Percentiles rank a stretch among this genome's conserved stretches.
Conservation (phyloP, 768 basidiomycete species). For the Lenzites betulinus region DNA sequence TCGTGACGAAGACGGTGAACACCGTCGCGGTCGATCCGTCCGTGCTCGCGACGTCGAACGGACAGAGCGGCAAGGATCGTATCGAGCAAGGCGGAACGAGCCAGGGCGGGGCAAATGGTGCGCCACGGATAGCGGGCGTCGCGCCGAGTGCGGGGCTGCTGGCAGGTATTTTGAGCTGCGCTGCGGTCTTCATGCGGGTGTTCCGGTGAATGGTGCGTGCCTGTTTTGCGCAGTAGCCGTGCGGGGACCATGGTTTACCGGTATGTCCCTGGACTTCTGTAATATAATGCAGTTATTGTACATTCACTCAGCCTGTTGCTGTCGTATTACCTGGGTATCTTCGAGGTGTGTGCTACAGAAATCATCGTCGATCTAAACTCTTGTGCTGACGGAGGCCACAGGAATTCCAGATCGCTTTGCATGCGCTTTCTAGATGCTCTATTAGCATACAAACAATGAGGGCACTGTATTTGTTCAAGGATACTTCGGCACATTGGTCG, state of each 20-base stretch:
- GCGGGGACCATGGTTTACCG: not conserved
- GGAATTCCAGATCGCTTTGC: too few relatives aligned
- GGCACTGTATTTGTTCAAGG: too few relatives aligned
- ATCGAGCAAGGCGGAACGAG: slow-evolving; percentile 33
- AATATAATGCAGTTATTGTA: slow-evolving; percentile 12
- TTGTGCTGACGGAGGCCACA: not conserved
- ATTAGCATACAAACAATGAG: too few relatives aligned
- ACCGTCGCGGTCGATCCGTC: slow-evolving; percentile 56
- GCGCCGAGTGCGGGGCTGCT: slow-evolving; percentile 23
- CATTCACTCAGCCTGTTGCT: not conserved
- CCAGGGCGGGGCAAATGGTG: slow-evolving; percentile 28
- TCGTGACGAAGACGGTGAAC: slow-evolving; percentile 51
- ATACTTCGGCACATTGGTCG: too few relatives aligned
- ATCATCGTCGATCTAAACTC: not conserved
- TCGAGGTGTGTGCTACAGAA: not conserved
- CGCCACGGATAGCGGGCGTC: slow-evolving; percentile 14
- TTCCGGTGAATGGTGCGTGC: slow-evolving; percentile 15
- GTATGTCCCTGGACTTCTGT: not conserved
- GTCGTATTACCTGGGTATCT: not conserved
- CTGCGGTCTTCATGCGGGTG: slow-evolving; percentile 12
- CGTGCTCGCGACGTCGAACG: slow-evolving; percentile 59
- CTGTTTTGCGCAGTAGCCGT: not conserved
- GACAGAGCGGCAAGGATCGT: slow-evolving; percentile 38
- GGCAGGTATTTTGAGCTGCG: slow-evolving; percentile 18
- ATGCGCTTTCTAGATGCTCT: too few relatives aligned